Conservation (phyloP, 2,329 filamentous ascomycete genomes). For the Ophiostoma triangulosporum region DNA sequence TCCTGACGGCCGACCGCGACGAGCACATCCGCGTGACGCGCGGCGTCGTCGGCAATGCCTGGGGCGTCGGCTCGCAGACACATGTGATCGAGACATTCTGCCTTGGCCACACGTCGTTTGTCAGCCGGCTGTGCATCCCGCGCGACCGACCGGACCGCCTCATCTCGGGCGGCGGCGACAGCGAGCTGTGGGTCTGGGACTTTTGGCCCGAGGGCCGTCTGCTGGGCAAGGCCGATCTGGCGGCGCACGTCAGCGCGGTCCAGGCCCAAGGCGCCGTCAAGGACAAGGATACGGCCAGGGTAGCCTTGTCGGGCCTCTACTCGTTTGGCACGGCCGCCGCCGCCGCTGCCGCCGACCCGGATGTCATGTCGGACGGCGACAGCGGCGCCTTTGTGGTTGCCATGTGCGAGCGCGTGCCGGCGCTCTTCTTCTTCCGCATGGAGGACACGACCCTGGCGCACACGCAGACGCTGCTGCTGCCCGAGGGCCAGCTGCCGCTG, state of each 20-base stretch:
- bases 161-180: constrained; percentile 77
- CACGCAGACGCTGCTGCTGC: constrained; percentile 36
- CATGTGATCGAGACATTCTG: constrained; percentile 86
- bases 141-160: constrained; percentile 43
- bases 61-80: constrained; percentile 45
- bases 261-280: constrained; percentile 20
- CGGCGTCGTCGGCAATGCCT: constrained; percentile 31
- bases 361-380: constrained; percentile 2
- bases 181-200: constrained; percentile 66
- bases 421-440: constrained; percentile 51
- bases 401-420: constrained; percentile 38
- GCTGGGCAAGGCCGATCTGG: constrained; percentile 40
- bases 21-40: constrained; percentile 79
- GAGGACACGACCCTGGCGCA: constrained; percentile 34
- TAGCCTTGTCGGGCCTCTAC: constrained; percentile 34
- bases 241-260: constrained; percentile 32
- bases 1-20: constrained; percentile 43
- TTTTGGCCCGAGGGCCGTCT: constrained; percentile 48
- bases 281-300: constrained; percentile 19
- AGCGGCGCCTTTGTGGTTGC: constrained; percentile 21
- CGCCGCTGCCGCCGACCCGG: constrained; percentile 4
- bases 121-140: constrained; percentile 62
- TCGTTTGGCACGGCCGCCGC: constrained; percentile 17
- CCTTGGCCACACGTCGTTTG: constrained; percentile 74
- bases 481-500: constrained; percentile 39